Evolutionary conservation across 2,329 filamentous ascomycete species (phyloP).

Genomic region (Ophiocordyceps robertsii): DNA sequence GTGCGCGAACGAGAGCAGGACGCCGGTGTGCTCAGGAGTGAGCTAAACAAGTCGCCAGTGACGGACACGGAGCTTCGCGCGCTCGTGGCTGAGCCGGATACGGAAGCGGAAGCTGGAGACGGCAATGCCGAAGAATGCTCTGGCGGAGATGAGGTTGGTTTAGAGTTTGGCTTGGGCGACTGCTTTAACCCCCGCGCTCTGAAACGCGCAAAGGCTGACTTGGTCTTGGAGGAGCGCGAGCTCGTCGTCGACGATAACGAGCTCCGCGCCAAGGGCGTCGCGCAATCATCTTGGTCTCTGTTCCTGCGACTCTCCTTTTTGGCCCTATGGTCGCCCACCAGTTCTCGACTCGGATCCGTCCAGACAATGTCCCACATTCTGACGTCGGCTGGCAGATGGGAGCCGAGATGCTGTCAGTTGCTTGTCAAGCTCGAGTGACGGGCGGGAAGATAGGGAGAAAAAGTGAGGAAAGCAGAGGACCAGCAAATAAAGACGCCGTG

Average conservation of each 20-base stretch:
- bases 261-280: background rate
- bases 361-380: conserved; percentile 46
- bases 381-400: background rate
- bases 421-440: no score
- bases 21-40: background rate
- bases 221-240: conserved; percentile 23
- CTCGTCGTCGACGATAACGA: conserved; percentile 23
- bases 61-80: conserved; percentile 6
- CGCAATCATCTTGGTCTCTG: background rate
- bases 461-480: no score
- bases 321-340: conserved; percentile 36
- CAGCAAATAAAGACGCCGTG: no score
- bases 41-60: background rate
- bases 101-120: background rate
- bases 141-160: background rate
- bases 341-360: conserved; percentile 40
- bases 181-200: conserved; percentile 19
- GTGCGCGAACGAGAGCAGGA: background rate
- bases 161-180: background rate
- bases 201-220: conserved; percentile 30
- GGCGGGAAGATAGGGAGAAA: no score
- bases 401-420: no score
- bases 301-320: conserved; percentile 21
- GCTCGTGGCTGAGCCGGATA: conserved; percentile 3
- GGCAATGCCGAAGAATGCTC: background rate